Conservation (phyloP, 495 filamentous ascomycete genomes). For the Aspergillus affinis region DNA sequence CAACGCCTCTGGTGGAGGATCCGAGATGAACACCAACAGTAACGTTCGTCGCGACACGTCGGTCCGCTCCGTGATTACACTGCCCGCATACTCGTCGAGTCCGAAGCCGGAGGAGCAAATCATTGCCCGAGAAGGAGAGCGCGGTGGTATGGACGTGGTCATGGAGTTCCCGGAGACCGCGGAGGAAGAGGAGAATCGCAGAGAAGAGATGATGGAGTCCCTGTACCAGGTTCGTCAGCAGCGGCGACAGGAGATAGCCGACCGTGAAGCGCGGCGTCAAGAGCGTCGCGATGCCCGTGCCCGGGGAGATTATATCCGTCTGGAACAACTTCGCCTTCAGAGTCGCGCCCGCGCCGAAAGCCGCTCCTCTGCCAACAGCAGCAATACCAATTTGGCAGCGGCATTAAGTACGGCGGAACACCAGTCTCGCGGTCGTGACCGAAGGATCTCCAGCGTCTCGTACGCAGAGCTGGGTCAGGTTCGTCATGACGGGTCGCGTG, state of each 20-base stretch:
- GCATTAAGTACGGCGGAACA: constrained; percentile 58
- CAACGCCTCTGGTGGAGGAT: constrained; percentile 18
- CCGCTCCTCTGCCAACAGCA: constrained; percentile 31
- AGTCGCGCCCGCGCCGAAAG: constrained; percentile 31
- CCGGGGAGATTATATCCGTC: constrained; percentile 61
- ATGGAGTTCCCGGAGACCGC: constrained; percentile 76
- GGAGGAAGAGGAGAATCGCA: constrained; percentile 71
- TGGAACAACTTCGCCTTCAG: constrained; percentile 58
- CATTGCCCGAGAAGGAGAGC: constrained; percentile 88
- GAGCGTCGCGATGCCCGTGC: constrained; percentile 66
- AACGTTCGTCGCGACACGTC: constrained; percentile 78
- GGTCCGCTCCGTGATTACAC: constrained; percentile 85
- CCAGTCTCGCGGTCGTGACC: constrained; percentile 65
- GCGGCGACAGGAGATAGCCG: constrained; percentile 70
- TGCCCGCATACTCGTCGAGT: constrained; percentile 74
- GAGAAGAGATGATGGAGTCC: constrained; percentile 92
- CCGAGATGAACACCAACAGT: constrained; percentile 36
- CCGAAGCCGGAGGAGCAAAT: constrained; percentile 76
- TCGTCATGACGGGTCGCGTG: constrained; percentile 81
- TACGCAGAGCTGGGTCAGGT: constrained; percentile 87
- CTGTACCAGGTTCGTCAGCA: constrained; percentile 86
- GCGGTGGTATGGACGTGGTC: constrained; percentile 88
- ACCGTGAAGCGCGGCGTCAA: constrained; percentile 70
- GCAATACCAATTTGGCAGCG: constrained; percentile 28
- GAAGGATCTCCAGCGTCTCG: constrained; percentile 76